Base-by-base conservation (phyloP, 306 rosid species). In the Medicago arabica region DNA sequence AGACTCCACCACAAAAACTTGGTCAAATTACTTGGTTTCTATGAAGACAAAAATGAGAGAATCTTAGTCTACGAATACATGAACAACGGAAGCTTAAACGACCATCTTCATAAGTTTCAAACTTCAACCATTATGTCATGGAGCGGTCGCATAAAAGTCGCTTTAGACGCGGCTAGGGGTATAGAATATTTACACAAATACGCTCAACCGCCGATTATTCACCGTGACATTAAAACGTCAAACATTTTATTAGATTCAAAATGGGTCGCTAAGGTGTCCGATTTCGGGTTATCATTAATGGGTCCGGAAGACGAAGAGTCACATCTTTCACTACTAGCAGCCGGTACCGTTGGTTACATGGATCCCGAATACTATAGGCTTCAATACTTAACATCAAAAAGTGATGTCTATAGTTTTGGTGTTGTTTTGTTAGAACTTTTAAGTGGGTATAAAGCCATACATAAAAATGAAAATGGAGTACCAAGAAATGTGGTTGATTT, bases 331-430 rank as follows among this genome's bases (percentile, higher is more conserved):
- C 78, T 88, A 8, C 78, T 76, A 0, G 97, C 89, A 0, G 97
- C 96, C 1, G 96, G 97, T 1, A 90, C 97, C 0, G 87, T 92
- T 3, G 97, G 97, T 1, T 92, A 92, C 83, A 95, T 95, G 80
- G 98, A 95, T 18, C 98, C 98, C 0, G 98, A 92, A 63, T 95
- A 95, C 72, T 95, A 90, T 1, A 78, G 96, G 23, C 93, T 92
- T 55, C 97, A 89, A 4, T 86, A 80, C 13, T 28, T 95, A 16
- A 95, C 97, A 0, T 61, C 91, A 0, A 95, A 95, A 76, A 95
- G 93, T 12, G 97, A 95, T 12, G 98, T 95, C 16, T 95, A 92
- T 46, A 95, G 98, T 41, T 95, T 95, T 5, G 97, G 98, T 0
- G 94, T 95, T 0, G 88, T 95, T 11, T 47, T 95, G 66, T 74